Evolutionary conservation across 768 basidiomycete species (phyloP).

Genomic region (Boletus sp.): DNA sequence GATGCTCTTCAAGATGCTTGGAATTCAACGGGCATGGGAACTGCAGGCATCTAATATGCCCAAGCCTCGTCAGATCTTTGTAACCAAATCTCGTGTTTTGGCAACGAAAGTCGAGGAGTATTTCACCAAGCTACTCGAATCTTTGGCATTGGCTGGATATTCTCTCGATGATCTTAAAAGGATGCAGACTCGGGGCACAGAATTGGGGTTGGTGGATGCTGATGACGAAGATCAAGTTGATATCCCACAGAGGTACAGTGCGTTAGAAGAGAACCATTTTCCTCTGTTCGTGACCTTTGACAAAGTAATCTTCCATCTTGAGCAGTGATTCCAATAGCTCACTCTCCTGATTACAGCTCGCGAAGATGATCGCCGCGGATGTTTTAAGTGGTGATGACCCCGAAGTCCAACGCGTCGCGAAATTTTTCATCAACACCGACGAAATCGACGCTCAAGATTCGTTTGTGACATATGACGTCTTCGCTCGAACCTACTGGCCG

Average conservation of each 20-base stretch:
- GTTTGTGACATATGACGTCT: constrained; percentile 46
- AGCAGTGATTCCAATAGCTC: not conserved
- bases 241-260: constrained; percentile 50
- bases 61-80: constrained; percentile 67
- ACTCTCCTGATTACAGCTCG: constrained; percentile 16
- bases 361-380: constrained; percentile 28
- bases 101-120: constrained; percentile 72
- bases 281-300: constrained; percentile 71
- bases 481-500: constrained; percentile 55
- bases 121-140: constrained; percentile 50
- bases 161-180: constrained; percentile 39
- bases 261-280: constrained; percentile 58
- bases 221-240: constrained; percentile 26
- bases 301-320: constrained; percentile 37
- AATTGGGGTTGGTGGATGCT: constrained; percentile 33
- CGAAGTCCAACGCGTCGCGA: constrained; percentile 2
- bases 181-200: constrained; percentile 20
- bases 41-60: constrained; percentile 29
- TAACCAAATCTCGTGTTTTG: constrained; percentile 66
- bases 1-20: constrained; percentile 75
- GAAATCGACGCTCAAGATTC: constrained; percentile 20
- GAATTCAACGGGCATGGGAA: constrained; percentile 57
- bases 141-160: constrained; percentile 38
- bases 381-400: constrained; percentile 8
- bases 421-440: constrained; percentile 13